A percentile compares a stretch with the other conserved stretches of the same genome.
Evolutionary conservation across 352 stramenopile genomes (phyloP).

Genomic region (Blastocystis sp.): DNA sequence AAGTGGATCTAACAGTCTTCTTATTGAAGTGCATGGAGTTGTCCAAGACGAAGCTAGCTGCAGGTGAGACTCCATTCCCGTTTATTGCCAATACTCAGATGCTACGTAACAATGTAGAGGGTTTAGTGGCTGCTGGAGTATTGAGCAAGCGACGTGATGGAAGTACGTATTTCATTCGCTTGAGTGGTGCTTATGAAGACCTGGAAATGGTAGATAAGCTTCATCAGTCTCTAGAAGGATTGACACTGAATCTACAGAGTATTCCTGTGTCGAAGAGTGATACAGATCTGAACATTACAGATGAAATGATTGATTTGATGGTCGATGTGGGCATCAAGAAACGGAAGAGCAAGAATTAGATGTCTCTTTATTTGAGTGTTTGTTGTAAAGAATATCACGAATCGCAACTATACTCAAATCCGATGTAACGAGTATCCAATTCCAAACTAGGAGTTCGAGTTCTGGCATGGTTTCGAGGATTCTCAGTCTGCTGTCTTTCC

Average conservation of each 20-base stretch:
- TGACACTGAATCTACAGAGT: not conserved
- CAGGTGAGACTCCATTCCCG: not conserved
- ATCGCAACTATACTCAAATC: slow-evolving; percentile 40
- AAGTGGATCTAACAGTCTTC: slow-evolving; percentile 42
- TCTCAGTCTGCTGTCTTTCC: slow-evolving; percentile 31
- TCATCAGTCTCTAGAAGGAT: slow-evolving; percentile 10
- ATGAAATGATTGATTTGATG: slow-evolving; percentile 55
- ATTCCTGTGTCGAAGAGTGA: not conserved
- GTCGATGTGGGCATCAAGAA: slow-evolving; percentile 34
- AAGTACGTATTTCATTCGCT: slow-evolving; percentile 11
- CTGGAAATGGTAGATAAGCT: not conserved
- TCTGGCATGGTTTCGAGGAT: not conserved
- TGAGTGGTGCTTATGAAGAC: slow-evolving; percentile 5
- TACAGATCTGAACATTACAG: not conserved
- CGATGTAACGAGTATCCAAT: slow-evolving; percentile 52
- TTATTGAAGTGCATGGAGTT: slow-evolving; percentile 58
- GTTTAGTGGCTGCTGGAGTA: slow-evolving; percentile 10
- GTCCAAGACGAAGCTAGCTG: not conserved
- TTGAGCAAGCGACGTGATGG: slow-evolving; percentile 25
- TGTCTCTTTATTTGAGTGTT: not conserved
- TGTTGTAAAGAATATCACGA: not conserved
- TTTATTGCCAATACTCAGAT: slow-evolving; percentile 54
- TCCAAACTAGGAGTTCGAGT: slow-evolving; percentile 36
- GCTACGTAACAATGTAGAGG: slow-evolving; percentile 50
- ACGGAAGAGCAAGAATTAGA: slow-evolving; percentile 2